phyloP scores from a whole-genome alignment of 2,329 filamentous ascomycete genomes.

The Cladophialophora psammophila region DNA sequence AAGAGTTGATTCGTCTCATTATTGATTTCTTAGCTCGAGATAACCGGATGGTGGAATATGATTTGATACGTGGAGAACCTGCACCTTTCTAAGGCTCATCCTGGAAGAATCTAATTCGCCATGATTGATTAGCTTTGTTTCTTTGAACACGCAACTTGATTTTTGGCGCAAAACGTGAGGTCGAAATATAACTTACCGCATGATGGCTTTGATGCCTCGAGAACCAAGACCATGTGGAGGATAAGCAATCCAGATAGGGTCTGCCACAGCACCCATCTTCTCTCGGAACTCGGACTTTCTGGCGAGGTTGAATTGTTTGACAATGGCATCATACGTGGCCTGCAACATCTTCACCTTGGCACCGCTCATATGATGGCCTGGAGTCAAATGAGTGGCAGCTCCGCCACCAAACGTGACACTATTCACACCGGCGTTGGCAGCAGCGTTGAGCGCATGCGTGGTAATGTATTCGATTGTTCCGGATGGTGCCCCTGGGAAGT shows the following conservation, averaged over 20 bases:
- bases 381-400: conserved; percentile 74
- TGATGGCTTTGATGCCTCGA: conserved; percentile 79
- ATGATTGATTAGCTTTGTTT: conserved; percentile 2
- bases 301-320: conserved; percentile 80
- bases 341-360: conserved; percentile 81
- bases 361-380: conserved; percentile 82
- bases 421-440: conserved; percentile 65
- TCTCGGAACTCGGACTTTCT: conserved; percentile 88
- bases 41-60: conserved; percentile 6
- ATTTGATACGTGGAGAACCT: conserved; percentile 10
- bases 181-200: conserved; percentile 32
- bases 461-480: conserved; percentile 87
- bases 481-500: conserved; percentile 86
- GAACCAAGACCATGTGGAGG: conserved; percentile 84
- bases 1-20: conserved; percentile 8
- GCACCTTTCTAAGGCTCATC: conserved; percentile 28
- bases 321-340: conserved; percentile 81
- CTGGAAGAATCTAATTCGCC: conserved; percentile 35
- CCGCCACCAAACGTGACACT: conserved; percentile 87
- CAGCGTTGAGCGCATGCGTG: conserved; percentile 71
- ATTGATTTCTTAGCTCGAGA: conserved; percentile 8
- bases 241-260: conserved; percentile 89
- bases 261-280: conserved; percentile 85
- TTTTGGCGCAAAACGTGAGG: not conserved
- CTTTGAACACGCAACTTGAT: not conserved